A percentile compares a stretch with the other conserved stretches of the same genome.
phyloP scores from a whole-genome alignment of 108 stramenopile species.

The Craspedostauros australis region DNA sequence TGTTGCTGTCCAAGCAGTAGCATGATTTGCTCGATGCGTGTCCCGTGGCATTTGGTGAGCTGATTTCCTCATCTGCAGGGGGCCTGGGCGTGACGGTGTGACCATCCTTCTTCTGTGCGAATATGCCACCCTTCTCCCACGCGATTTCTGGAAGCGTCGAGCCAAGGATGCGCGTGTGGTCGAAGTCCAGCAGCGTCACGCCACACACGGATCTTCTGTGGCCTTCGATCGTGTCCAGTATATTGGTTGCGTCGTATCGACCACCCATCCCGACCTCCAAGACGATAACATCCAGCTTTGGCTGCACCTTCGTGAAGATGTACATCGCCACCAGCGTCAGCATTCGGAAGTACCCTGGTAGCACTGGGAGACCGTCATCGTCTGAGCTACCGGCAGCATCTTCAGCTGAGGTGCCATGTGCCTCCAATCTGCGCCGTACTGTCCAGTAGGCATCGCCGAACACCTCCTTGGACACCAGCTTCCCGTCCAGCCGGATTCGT shows the following conservation, averaged over 20 bases:
- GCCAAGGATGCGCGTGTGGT: constrained; percentile 88
- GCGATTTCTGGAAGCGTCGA: constrained; percentile 83
- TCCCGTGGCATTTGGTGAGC: no score
- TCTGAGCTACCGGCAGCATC: background rate
- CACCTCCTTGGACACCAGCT: constrained; percentile 51
- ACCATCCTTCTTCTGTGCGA: constrained; percentile 41
- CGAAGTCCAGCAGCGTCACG: constrained; percentile 74
- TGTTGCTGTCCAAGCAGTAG: constrained; percentile 29
- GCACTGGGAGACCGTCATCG: constrained; percentile 29
- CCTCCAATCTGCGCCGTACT: constrained; percentile 42
- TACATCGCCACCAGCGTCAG: constrained; percentile 78
- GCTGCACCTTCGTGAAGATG: constrained; percentile 40
- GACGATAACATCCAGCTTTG: constrained; percentile 67
- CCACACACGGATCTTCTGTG: constrained; percentile 30
- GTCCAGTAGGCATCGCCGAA: constrained; percentile 73
- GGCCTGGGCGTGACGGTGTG: constrained; percentile 6
- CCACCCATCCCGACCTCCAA: constrained; percentile 95
- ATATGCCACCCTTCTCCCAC: constrained; percentile 94
- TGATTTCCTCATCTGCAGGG: background rate
- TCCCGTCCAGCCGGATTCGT: constrained; percentile 80
- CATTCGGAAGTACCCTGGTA: constrained; percentile 91
- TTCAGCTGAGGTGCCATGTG: background rate
- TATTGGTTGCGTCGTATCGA: constrained; percentile 92
- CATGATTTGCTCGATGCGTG: no score
- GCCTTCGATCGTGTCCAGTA: constrained; percentile 36